These are phyloP conservation scores for Candida quercuum DNA, from an alignment of 805 yeast species.

Conservation along the genomic window DNA sequence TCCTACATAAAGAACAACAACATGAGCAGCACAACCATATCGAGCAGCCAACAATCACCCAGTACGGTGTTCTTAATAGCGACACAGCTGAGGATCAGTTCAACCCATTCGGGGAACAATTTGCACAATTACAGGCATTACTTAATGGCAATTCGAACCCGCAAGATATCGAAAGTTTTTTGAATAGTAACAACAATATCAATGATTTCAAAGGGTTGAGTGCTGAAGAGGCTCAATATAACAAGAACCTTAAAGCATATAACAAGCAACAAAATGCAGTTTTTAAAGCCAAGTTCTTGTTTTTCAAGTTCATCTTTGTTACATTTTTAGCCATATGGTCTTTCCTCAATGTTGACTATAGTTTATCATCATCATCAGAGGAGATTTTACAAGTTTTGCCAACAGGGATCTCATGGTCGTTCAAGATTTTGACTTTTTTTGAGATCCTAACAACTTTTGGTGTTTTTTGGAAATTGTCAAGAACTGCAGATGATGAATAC, in stretches of 20 bases:
- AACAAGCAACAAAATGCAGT: slow-evolving; percentile 17
- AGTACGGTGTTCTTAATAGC: slow-evolving; percentile 3
- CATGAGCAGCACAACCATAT: slow-evolving; percentile 11
- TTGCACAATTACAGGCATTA: neutral
- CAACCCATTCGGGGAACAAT: slow-evolving; percentile 1
- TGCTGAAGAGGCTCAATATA: slow-evolving; percentile 4
- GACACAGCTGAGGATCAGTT: neutral
- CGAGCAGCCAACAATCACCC: slow-evolving; percentile 1
- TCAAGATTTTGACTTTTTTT: slow-evolving; percentile 13
- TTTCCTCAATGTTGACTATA: neutral
- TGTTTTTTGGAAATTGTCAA: slow-evolving; percentile 8
- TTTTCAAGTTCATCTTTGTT: slow-evolving; percentile 9
- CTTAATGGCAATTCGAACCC: neutral
- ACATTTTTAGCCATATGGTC: slow-evolving; percentile 5
- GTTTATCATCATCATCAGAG: neutral
- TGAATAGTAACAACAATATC: slow-evolving; percentile 1
- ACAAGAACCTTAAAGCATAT: slow-evolving; percentile 7
- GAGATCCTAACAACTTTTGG: slow-evolving; percentile 18
- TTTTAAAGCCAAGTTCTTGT: slow-evolving; percentile 19
- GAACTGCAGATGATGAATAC: slow-evolving; percentile 14
- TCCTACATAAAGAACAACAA: slow-evolving; percentile 3
- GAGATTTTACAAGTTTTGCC: neutral
- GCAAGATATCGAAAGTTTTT: slow-evolving; percentile 4
- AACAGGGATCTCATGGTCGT: slow-evolving; percentile 6
- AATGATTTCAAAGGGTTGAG: neutral